phyloP scores from a whole-genome alignment of 2,329 filamentous ascomycete genomes.

The Ambrosiella xylebori region DNA sequence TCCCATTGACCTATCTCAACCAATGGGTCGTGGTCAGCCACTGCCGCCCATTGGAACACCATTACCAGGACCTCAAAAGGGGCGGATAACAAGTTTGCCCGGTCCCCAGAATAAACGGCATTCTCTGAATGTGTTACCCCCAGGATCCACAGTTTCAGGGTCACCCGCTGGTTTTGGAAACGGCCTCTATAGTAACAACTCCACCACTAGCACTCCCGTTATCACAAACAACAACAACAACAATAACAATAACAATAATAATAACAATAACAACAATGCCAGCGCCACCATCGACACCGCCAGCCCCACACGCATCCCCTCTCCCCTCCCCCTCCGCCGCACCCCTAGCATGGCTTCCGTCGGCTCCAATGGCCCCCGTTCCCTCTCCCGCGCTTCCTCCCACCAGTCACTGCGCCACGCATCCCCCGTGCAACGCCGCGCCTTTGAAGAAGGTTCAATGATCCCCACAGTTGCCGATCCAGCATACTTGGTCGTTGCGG shows the following conservation, averaged over 20 bases:
- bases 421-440: constrained; percentile 9
- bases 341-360: constrained; percentile 7
- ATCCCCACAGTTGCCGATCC: constrained; percentile 7
- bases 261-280: too few species aligned
- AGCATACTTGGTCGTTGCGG: constrained; percentile 45
- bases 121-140: constrained; percentile 8
- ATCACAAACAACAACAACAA: background rate
- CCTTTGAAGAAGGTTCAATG: constrained; percentile 9
- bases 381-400: constrained; percentile 9
- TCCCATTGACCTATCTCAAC: constrained; percentile 37
- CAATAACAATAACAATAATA: background rate
- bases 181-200: background rate
- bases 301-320: constrained; percentile 7
- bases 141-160: background rate
- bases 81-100: constrained; percentile 33
- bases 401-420: constrained; percentile 8
- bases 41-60: constrained; percentile 67
- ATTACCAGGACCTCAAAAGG: constrained; percentile 50
- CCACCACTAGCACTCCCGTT: background rate
- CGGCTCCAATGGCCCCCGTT: background rate
- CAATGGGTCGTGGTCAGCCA: constrained; percentile 69
- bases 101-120: constrained; percentile 45
- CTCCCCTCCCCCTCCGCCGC: constrained; percentile 6
- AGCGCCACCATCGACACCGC: background rate
- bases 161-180: constrained; percentile 19